Percentiles rank a stretch among this genome's conserved stretches.
phyloP scores from a whole-genome alignment of 2,329 filamentous ascomycete species.

The Alternaria panax region DNA sequence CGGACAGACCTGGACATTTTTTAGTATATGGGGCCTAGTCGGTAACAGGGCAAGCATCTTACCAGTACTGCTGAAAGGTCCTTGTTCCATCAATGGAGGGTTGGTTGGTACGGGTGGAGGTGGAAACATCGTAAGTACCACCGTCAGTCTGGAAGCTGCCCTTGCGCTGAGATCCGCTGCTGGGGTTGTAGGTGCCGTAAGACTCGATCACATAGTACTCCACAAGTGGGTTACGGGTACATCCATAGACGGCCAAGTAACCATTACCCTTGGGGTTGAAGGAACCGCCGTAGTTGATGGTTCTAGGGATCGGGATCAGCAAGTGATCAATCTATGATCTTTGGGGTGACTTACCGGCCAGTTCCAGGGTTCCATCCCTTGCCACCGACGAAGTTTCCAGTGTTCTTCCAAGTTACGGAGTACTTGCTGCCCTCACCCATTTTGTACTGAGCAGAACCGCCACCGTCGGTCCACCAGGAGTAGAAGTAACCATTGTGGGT shows the following conservation, averaged over 20 bases:
- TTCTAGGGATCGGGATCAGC: slow-evolving; percentile 3
- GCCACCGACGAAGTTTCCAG: slow-evolving; percentile 36
- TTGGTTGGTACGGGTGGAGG: slow-evolving; percentile 56
- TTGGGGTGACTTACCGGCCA: slow-evolving; percentile 51
- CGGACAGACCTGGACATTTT: slow-evolving; percentile 46
- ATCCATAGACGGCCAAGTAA: slow-evolving; percentile 60
- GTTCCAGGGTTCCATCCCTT: slow-evolving; percentile 49
- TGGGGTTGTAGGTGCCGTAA: slow-evolving; percentile 57
- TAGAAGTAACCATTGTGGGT: slow-evolving; percentile 60
- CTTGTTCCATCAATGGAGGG: slow-evolving; percentile 61
- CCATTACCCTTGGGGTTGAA: slow-evolving; percentile 29
- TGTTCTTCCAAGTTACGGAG: slow-evolving; percentile 30
- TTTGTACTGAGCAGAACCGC: slow-evolving; percentile 32
- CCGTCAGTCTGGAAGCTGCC: slow-evolving; percentile 61
- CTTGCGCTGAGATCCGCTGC: slow-evolving; percentile 53
- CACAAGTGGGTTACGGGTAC: slow-evolving; percentile 60
- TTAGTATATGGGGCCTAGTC: not conserved
- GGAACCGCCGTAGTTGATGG: slow-evolving; percentile 27
- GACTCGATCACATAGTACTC: slow-evolving; percentile 66
- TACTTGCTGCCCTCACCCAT: slow-evolving; percentile 32
- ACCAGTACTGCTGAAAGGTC: slow-evolving; percentile 64
- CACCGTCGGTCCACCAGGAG: slow-evolving; percentile 65
- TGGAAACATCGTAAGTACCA: slow-evolving; percentile 60
- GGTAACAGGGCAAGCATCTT: slow-evolving; percentile 12
- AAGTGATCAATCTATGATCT: not conserved